A percentile compares a stretch with the other conserved stretches of the same genome.
Evolutionary conservation across 768 basidiomycete species (phyloP).

Genomic region (Hygrophoropsis aurantiaca): DNA sequence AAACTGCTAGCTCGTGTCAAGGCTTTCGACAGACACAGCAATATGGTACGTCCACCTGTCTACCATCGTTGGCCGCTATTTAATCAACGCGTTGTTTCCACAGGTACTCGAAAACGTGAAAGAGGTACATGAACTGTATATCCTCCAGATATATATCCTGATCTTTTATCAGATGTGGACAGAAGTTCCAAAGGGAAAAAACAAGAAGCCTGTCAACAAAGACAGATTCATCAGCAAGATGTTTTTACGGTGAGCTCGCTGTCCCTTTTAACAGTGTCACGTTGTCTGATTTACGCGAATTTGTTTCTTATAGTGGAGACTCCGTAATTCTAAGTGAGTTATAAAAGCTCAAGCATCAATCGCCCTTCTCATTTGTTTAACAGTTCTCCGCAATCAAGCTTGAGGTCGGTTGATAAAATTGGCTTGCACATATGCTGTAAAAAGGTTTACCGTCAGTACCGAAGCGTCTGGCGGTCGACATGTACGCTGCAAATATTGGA

Average conservation of each 20-base stretch:
- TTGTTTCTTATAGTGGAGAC: conserved; percentile 65
- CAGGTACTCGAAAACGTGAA: conserved; percentile 98
- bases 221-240: conserved; percentile 99
- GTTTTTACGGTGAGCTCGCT: conserved; percentile 75
- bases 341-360: conserved; percentile 1
- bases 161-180: conserved; percentile 88
- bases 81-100: not conserved
- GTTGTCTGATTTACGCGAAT: conserved; percentile 10
- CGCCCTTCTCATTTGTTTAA: conserved; percentile 25
- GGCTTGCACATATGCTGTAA: too few relatives aligned
- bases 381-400: conserved; percentile 78
- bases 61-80: conserved; percentile 8
- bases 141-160: conserved; percentile 1
- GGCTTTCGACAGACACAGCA: conserved; percentile 97
- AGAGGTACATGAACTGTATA: conserved; percentile 66
- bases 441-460: too few relatives aligned
- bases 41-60: conserved; percentile 70
- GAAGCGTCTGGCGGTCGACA: too few relatives aligned
- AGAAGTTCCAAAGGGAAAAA: conserved; percentile 95
- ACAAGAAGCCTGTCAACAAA: conserved; percentile 98
- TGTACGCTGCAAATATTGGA: too few relatives aligned
- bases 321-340: conserved; percentile 94
- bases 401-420: conserved; percentile 24
- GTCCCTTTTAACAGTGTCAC: conserved; percentile 1
- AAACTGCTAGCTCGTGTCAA: conserved; percentile 95